Conservation (phyloP, 2,329 filamentous ascomycete genomes). For the Zymoseptoria crescenta region DNA sequence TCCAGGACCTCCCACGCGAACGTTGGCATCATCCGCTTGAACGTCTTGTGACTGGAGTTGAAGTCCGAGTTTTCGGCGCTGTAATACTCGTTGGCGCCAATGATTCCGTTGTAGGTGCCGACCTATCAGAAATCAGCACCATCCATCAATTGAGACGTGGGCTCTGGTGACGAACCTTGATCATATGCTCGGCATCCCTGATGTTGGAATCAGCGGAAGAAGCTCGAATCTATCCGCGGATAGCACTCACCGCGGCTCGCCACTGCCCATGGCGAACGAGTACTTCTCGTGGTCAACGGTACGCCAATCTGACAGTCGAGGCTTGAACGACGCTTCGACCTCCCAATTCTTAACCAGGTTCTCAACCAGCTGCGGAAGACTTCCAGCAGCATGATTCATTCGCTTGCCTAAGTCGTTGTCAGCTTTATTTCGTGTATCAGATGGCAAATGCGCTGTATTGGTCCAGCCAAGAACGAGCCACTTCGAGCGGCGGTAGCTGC, state of each 20-base stretch:
- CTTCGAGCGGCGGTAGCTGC: too few species aligned
- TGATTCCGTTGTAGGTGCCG: slow-evolving; percentile 63
- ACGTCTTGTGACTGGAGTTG: slow-evolving; percentile 58
- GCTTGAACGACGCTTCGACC: slow-evolving; percentile 63
- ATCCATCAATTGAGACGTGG: background rate
- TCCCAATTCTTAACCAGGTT: slow-evolving; percentile 70
- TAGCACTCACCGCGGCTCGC: slow-evolving; percentile 37
- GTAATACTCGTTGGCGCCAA: slow-evolving; percentile 57
- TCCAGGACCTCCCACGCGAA: slow-evolving; percentile 66
- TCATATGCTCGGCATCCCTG: slow-evolving; percentile 53
- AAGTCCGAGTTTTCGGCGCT: slow-evolving; percentile 55
- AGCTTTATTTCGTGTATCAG: slow-evolving; percentile 1
- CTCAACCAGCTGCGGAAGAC: slow-evolving; percentile 54
- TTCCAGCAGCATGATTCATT: slow-evolving; percentile 47
- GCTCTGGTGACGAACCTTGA: slow-evolving; percentile 31
- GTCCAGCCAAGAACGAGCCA: too few species aligned
- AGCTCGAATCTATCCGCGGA: background rate
- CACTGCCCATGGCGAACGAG: slow-evolving; percentile 57
- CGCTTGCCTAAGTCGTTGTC: slow-evolving; percentile 44
- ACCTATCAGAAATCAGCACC: slow-evolving; percentile 28
- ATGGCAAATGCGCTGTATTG: background rate
- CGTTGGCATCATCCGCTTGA: slow-evolving; percentile 65
- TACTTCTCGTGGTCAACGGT: slow-evolving; percentile 55
- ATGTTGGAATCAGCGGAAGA: slow-evolving; percentile 1
- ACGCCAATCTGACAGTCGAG: slow-evolving; percentile 53